A percentile compares a stretch with the other conserved stretches of the same genome.
Conservation (phyloP, 768 basidiomycete species). For the Rhizopogon vinicolor region DNA sequence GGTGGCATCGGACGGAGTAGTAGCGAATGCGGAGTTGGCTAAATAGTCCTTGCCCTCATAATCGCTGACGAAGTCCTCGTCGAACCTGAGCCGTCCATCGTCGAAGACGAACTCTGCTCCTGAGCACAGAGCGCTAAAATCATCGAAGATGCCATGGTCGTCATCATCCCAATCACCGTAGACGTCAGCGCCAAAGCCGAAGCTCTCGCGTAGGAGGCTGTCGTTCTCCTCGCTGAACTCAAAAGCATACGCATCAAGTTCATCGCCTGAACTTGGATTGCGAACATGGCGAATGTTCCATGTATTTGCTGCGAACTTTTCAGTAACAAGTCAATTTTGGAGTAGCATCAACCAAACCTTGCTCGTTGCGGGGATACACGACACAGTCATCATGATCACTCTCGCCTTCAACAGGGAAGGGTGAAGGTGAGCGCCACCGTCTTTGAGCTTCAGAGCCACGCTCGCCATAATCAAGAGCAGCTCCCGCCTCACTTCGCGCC, state of each 20-base stretch:
- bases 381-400: conserved; percentile 18
- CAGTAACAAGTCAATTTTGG: not conserved
- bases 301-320: conserved; percentile 18
- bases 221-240: conserved; percentile 20
- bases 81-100: conserved; percentile 6
- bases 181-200: conserved; percentile 6
- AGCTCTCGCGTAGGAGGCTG: conserved; percentile 20
- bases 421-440: conserved; percentile 23
- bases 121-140: conserved; percentile 10
- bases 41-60: conserved; percentile 3
- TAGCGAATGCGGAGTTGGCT: conserved; percentile 14
- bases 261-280: conserved; percentile 7
- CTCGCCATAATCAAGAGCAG: conserved; percentile 32
- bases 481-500: conserved; percentile 38
- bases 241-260: conserved; percentile 16
- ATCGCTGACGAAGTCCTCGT: conserved; percentile 6
- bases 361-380: conserved; percentile 23
- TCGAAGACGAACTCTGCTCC: not conserved
- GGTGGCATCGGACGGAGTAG: conserved; percentile 19
- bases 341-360: conserved; percentile 9
- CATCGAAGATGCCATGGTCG: conserved; percentile 12
- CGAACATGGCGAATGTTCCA: conserved; percentile 21
- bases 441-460: conserved; percentile 15
- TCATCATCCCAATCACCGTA: conserved; percentile 20
- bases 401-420: conserved; percentile 8